A percentile compares a stretch with the other conserved stretches of the same genome.
These are phyloP conservation scores for Aspergillus sclerotiicarbonarius DNA, from an alignment of 495 filamentous ascomycete genomes.

Conservation along the genomic window DNA sequence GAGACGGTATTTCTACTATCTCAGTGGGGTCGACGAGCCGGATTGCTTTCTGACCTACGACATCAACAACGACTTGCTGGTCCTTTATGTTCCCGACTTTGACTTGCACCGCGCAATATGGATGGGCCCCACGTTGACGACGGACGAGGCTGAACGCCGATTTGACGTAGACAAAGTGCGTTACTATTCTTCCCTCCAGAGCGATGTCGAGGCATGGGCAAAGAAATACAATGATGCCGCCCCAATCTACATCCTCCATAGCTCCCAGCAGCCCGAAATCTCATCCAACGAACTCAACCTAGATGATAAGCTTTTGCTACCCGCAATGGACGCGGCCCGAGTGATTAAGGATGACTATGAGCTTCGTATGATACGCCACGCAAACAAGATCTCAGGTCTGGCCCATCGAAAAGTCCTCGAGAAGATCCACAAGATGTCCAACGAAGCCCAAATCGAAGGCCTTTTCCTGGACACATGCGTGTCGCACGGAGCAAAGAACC, in stretches of 20 bases:
- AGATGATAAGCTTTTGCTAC: slow-evolving; percentile 44
- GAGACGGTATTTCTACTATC: slow-evolving; percentile 90
- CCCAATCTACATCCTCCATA: slow-evolving; percentile 40
- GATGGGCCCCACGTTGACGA: slow-evolving; percentile 82
- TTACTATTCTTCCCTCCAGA: slow-evolving; percentile 62
- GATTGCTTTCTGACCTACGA: slow-evolving; percentile 87
- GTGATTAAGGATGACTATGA: slow-evolving; percentile 81
- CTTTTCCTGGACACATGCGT: slow-evolving; percentile 70
- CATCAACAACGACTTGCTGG: slow-evolving; percentile 65
- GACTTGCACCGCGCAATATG: slow-evolving; percentile 85
- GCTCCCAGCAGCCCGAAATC: slow-evolving; percentile 42
- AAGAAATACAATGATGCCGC: slow-evolving; percentile 48
- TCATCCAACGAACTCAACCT: slow-evolving; percentile 51
- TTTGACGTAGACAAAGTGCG: slow-evolving; percentile 82
- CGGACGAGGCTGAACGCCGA: slow-evolving; percentile 62
- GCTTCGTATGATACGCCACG: slow-evolving; percentile 70
- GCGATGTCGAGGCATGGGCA: slow-evolving; percentile 58
- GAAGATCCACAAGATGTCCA: slow-evolving; percentile 57
- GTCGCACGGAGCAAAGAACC: slow-evolving; percentile 65
- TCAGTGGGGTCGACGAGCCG: slow-evolving; percentile 77
- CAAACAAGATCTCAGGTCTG: slow-evolving; percentile 69
- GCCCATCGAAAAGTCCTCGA: slow-evolving; percentile 70
- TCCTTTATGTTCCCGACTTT: slow-evolving; percentile 91
- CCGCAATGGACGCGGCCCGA: slow-evolving; percentile 69
- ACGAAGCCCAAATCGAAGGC: slow-evolving; percentile 81